Percentiles rank a stretch among this genome's conserved stretches.
phyloP scores from a whole-genome alignment of 2,329 filamentous ascomycete species.

The Lecanicillium sp. region DNA sequence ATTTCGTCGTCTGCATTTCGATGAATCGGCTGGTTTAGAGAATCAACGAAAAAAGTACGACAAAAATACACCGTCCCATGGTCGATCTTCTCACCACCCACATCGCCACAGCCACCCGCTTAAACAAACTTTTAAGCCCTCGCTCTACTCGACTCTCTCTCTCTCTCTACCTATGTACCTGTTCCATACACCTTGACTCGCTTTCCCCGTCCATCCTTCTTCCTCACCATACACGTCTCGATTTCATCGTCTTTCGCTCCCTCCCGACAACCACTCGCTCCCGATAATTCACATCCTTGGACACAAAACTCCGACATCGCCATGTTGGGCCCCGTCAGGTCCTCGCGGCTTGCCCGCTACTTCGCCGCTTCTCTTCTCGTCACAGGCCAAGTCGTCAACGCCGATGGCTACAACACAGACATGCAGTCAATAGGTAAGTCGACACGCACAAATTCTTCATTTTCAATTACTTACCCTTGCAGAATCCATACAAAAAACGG shows the following conservation, averaged over 20 bases:
- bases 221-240: no score
- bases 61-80: no score
- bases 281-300: background rate
- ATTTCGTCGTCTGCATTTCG: no score
- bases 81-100: no score
- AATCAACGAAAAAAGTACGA: no score
- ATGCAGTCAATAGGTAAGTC: constrained; percentile 3
- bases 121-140: constrained; percentile 6
- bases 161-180: background rate
- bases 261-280: background rate
- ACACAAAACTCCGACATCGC: background rate
- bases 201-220: no score
- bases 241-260: no score
- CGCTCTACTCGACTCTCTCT: background rate
- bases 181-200: background rate
- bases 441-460: background rate
- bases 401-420: constrained; percentile 7
- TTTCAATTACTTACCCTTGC: background rate
- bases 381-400: background rate
- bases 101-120: background rate
- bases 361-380: constrained; percentile 1
- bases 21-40: no score
- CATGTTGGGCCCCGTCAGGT: background rate
- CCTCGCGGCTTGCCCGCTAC: constrained; percentile 2
- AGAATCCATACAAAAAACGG: constrained; percentile 46